phyloP scores from a whole-genome alignment of 139 green algal species.

The Chlorella sp. region DNA sequence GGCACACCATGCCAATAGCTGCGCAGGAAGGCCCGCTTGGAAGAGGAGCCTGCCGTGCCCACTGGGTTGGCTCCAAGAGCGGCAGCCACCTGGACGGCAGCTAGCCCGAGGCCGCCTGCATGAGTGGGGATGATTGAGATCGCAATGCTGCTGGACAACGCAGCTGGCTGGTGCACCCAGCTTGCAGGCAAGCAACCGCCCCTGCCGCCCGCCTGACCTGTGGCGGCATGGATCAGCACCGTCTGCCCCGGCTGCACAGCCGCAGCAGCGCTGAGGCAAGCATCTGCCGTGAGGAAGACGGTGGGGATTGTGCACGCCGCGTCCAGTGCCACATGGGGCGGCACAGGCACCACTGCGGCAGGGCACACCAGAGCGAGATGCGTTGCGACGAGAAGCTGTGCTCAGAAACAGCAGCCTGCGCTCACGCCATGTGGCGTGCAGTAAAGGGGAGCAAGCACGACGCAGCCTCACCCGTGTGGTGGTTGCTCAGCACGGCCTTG shows the following conservation, averaged over 20 bases:
- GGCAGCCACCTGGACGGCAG: conserved; percentile 56
- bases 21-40: conserved; percentile 67
- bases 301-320: conserved; percentile 75
- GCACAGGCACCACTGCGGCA: conserved; percentile 62
- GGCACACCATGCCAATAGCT: not conserved
- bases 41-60: conserved; percentile 56
- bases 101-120: conserved; percentile 49
- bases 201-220: not conserved
- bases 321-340: conserved; percentile 52
- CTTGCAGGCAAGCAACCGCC: no score
- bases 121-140: no score
- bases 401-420: no score
- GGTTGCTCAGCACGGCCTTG: not conserved
- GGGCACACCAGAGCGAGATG: no score
- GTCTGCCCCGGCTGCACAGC: not conserved
- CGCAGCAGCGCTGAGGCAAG: not conserved
- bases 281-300: conserved; percentile 74
- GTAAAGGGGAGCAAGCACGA: no score
- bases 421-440: no score
- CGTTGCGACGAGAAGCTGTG: no score
- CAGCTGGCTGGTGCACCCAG: no score
- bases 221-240: conserved; percentile 34
- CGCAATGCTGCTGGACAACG: no score
- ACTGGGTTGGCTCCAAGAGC: conserved; percentile 45
- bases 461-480: not conserved